Conservation (phyloP, 768 basidiomycete species). For the Pleurotus cornucopiae region DNA sequence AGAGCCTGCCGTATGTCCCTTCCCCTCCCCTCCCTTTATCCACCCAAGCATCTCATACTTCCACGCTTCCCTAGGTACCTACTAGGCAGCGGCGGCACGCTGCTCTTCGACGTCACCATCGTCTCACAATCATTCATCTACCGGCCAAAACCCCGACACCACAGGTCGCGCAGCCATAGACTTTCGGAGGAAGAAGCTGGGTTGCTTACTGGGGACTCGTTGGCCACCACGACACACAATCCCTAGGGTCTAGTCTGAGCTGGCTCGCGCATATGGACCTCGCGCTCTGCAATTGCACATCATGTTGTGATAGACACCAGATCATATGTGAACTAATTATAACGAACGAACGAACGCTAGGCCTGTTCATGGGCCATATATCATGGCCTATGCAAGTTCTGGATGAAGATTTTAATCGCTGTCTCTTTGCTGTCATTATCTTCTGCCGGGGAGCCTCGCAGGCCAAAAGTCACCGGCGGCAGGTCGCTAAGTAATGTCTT, state of each 20-base stretch:
- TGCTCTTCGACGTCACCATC: conserved; percentile 91
- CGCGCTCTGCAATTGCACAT: too few species aligned
- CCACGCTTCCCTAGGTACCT: conserved; percentile 56
- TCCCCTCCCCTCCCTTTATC: not conserved
- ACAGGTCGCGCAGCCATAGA: conserved; percentile 16
- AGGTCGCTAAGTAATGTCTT: too few species aligned
- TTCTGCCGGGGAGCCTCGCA: too few species aligned
- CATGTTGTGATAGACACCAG: too few species aligned
- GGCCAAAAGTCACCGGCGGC: too few species aligned
- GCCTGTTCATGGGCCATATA: too few species aligned
- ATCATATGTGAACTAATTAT: too few species aligned
- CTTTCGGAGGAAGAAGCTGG: conserved; percentile 47
- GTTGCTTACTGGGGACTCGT: conserved; percentile 39
- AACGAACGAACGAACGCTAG: too few species aligned
- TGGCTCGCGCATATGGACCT: too few species aligned
- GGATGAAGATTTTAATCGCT: too few species aligned
- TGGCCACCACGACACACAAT: conserved; percentile 23
- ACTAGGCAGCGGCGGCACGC: conserved; percentile 88
- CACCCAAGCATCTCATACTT: conserved; percentile 3
- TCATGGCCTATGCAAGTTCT: too few species aligned
- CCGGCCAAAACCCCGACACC: conserved; percentile 36
- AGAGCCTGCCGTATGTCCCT: conserved; percentile 76
- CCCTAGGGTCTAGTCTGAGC: not conserved
- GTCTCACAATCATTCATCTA: conserved; percentile 84
- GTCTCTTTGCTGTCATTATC: too few species aligned